Evolutionary conservation across 2,329 filamentous ascomycete species (phyloP), one percentile per base, ranked within the genome.

Genomic region (Monilinia fructicola): DNA sequence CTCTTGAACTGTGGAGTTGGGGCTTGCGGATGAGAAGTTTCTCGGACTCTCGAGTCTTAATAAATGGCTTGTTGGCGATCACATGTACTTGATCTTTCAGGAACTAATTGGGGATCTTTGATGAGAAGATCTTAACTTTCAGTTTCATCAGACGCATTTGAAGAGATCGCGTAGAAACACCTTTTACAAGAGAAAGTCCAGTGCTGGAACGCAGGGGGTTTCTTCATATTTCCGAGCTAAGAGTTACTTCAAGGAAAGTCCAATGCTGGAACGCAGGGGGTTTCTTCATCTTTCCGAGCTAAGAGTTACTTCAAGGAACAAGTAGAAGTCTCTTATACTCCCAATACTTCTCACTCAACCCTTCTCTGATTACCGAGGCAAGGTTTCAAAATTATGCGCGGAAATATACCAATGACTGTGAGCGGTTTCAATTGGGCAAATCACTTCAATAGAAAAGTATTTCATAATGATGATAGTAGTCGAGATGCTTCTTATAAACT

Each of bases 1-100:
- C 4, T 18, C 2, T 48, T 10, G 0, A 38, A 2, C 3, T 6
- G 18, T 60, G 12, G 28, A 23, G 4, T 18, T 35, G 21, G 2
- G 10, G 12, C 5, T 23, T 35, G 12, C 23, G 10, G 21, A 50
- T 23, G n/a, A 23, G 44, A 11, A 35, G 14, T 1, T 26, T n/a
- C 31, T 50, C 11, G 18, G 5, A 2, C 4, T 10, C 18, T 5
- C 0, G 4, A 48, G 28, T 23, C 7, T 35, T n/a, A 7, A 23
- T n/a, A 3, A 21, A 2, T 7, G 28, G 11, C 0, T 7, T 5
- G 4, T 6, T 55, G 2, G 11, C 12, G 10, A n/a, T 7, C n/a
- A 10, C 12, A 35, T 10, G 18, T 1, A 48, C 21, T 48, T 7
- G 4, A 14, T 16, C 21, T 11, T 21, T 11, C 7, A 38, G 23